Conservation (phyloP, 2,329 filamentous ascomycete species). For the Aureobasidium melanogenum region DNA sequence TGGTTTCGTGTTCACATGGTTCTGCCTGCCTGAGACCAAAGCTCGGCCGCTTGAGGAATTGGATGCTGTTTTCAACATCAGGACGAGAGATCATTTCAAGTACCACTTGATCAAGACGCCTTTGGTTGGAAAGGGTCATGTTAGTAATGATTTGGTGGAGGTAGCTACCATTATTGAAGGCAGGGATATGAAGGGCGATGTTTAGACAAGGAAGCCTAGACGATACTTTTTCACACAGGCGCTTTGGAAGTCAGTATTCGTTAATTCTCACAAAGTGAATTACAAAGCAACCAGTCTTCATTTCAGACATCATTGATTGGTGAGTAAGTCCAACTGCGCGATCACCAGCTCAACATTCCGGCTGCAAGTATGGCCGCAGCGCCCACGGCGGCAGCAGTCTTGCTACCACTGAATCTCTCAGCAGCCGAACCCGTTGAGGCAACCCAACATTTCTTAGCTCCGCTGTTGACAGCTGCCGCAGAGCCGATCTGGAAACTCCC, state of each 20-base stretch:
- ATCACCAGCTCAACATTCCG: not conserved
- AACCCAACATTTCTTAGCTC: not conserved
- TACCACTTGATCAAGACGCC: conserved; percentile 4
- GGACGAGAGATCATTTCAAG: conserved; percentile 6
- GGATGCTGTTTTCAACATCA: conserved; percentile 25
- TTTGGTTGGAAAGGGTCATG: not conserved
- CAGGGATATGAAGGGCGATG: not conserved
- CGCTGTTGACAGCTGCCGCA: not conserved
- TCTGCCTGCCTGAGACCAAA: conserved; percentile 38
- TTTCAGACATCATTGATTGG: not conserved
- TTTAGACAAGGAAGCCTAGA: not conserved
- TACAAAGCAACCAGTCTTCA: too few relatives aligned
- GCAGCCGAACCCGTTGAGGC: not conserved
- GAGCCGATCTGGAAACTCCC: too few relatives aligned
- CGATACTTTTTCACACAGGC: too few relatives aligned
- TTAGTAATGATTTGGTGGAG: not conserved
- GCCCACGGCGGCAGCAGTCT: not conserved
- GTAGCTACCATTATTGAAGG: not conserved
- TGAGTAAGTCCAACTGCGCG: not conserved
- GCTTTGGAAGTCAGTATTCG: too few relatives aligned
- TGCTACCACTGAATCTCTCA: not conserved
- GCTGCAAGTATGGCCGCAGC: not conserved
- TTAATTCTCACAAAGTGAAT: too few relatives aligned
- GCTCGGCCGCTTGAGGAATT: conserved; percentile 38
- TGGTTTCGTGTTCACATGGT: conserved; percentile 37